phyloP scores from a whole-genome alignment of 108 stramenopile species.

The Halocafeteria seosinensis region DNA sequence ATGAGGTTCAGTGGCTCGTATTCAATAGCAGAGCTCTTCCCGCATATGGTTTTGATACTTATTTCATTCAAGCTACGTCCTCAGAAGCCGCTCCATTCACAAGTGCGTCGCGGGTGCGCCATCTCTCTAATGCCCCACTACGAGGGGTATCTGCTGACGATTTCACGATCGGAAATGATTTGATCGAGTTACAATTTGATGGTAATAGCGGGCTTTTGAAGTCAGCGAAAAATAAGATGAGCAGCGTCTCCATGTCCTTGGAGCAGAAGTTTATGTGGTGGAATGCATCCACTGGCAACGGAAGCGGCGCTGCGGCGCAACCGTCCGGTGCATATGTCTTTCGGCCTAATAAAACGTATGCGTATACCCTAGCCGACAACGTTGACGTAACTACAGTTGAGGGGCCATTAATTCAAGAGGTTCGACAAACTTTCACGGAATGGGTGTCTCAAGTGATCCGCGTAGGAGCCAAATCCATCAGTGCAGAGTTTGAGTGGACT shows the following conservation, averaged over 20 bases:
- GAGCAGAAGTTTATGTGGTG: no score
- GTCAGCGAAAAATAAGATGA: neutral
- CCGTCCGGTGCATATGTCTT: constrained; percentile 83
- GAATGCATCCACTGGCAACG: no score
- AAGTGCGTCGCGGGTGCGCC: neutral
- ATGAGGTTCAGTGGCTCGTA: no score
- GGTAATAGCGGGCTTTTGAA: neutral
- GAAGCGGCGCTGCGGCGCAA: no score
- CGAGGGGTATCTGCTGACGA: neutral
- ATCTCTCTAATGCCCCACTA: neutral
- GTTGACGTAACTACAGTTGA: neutral
- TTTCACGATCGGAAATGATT: neutral
- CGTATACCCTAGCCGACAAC: no score
- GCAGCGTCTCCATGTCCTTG: no score
- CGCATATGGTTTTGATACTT: neutral
- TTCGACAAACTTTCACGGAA: constrained; percentile 49
- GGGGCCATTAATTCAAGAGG: constrained; percentile 40
- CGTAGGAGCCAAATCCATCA: constrained; percentile 37
- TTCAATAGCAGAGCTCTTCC: neutral
- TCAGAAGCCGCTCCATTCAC: neutral
- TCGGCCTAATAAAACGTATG: constrained; percentile 55
- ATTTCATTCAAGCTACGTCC: neutral
- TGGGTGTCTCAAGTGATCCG: constrained; percentile 68
- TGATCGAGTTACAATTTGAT: neutral
- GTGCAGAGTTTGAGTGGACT: constrained; percentile 68